Evolutionary conservation across 2,329 filamentous ascomycete species (phyloP).

Genomic region (Orbilia oligospora): DNA sequence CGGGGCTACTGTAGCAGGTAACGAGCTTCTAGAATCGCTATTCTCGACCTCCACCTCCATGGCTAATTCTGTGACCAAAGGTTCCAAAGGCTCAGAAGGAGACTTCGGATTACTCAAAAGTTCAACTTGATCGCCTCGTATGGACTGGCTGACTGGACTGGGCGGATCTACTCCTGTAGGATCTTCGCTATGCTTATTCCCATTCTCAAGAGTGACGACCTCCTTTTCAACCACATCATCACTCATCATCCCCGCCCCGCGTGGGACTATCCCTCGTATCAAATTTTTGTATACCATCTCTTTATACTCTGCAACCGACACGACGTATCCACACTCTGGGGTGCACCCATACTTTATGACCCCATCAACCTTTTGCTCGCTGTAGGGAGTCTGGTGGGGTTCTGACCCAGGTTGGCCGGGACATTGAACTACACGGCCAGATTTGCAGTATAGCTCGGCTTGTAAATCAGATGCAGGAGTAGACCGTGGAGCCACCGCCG

Average conservation of each 20-base stretch:
- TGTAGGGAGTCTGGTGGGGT: slow-evolving; percentile 17
- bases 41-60: not conserved
- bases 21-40: too few relatives aligned
- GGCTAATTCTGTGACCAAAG: not conserved
- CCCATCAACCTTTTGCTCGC: slow-evolving; percentile 1
- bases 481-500: not conserved
- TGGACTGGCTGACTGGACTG: not conserved
- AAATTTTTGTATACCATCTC: not conserved
- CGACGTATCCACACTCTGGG: slow-evolving; percentile 14
- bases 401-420: not conserved
- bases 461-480: not conserved
- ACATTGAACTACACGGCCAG: slow-evolving; percentile 13
- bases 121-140: not conserved
- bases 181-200: not conserved
- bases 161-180: not conserved
- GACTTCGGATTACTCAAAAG: not conserved
- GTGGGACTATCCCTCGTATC: not conserved
- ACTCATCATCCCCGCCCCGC: not conserved
- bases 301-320: slow-evolving; percentile 26
- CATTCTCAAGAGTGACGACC: not conserved
- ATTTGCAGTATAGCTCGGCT: slow-evolving; percentile 9
- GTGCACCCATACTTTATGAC: slow-evolving; percentile 22
- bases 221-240: not conserved
- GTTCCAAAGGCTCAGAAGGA: not conserved
- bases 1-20: not conserved